A percentile compares a stretch with the other conserved stretches of the same genome.
phyloP scores from a whole-genome alignment of 805 yeast genomes.

The Pichia californica region DNA sequence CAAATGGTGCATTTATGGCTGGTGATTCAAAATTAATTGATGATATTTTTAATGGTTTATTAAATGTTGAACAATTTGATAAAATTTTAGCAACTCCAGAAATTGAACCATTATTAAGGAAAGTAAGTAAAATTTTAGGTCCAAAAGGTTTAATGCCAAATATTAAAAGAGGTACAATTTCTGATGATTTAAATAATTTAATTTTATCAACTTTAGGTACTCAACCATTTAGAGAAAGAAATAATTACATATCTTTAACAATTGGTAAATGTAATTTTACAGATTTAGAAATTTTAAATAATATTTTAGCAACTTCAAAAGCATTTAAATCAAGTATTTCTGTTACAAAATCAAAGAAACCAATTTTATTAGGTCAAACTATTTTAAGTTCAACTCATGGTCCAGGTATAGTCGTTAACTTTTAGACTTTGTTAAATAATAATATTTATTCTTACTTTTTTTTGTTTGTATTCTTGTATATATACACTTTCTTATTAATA shows the following conservation, averaged over 20 bases:
- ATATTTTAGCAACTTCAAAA: conserved; percentile 59
- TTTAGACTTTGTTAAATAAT: too few species aligned
- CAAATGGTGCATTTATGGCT: conserved; percentile 54
- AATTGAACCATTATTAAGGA: conserved; percentile 52
- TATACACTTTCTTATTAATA: background rate
- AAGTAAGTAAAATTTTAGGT: conserved; percentile 76
- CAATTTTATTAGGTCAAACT: conserved; percentile 65
- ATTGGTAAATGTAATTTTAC: conserved; percentile 73
- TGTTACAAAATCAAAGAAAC: conserved; percentile 58
- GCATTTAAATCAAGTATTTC: conserved; percentile 50
- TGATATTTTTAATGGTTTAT: conserved; percentile 44
- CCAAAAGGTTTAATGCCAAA: conserved; percentile 87
- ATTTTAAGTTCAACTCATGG: conserved; percentile 66
- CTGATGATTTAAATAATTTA: conserved; percentile 51
- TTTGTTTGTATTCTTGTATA: background rate
- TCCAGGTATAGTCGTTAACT: conserved; percentile 68
- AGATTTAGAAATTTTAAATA: conserved; percentile 68
- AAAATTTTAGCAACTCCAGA: conserved; percentile 85
- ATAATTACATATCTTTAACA: conserved; percentile 53
- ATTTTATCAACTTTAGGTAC: conserved; percentile 57
- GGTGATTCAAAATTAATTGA: conserved; percentile 73
- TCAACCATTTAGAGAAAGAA: conserved; percentile 71
- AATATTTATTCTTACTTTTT: background rate
- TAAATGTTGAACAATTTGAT: conserved; percentile 45
- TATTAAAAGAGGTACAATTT: conserved; percentile 79